These are phyloP conservation scores for Mytilinidion resinicola DNA, from an alignment of 495 filamentous ascomycete genomes.

Conservation along the genomic window DNA sequence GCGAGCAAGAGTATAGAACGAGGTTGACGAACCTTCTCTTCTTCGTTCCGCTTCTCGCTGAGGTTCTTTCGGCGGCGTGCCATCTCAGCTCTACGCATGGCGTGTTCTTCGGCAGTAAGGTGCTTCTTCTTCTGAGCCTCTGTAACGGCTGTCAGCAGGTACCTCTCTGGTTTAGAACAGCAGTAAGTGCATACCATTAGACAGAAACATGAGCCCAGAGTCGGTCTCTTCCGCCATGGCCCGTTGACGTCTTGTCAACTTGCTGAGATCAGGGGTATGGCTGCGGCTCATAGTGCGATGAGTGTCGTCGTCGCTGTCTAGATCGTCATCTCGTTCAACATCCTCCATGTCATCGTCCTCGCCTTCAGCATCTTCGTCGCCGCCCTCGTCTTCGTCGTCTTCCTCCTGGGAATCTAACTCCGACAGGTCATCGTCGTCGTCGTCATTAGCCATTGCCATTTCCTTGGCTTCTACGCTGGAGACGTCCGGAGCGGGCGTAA, in stretches of 20 bases:
- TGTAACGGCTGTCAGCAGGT: constrained; percentile 33
- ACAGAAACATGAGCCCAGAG: constrained; percentile 73
- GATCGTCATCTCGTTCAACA: constrained; percentile 50
- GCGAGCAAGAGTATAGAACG: background rate
- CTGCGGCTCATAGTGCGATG: constrained; percentile 50
- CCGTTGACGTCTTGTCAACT: constrained; percentile 82
- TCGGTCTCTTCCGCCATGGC: constrained; percentile 59
- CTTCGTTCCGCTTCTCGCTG: constrained; percentile 96
- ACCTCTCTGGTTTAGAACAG: background rate
- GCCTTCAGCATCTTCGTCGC: constrained; percentile 49
- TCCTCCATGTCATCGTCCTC: constrained; percentile 42
- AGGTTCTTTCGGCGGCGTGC: constrained; percentile 88
- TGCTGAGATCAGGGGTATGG: constrained; percentile 72
- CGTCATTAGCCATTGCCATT: constrained; percentile 49
- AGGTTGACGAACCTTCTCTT: constrained; percentile 74
- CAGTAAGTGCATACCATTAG: constrained; percentile 55
- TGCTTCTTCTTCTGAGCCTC: constrained; percentile 91
- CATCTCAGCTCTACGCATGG: constrained; percentile 95
- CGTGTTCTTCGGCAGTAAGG: constrained; percentile 87
- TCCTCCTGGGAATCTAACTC: constrained; percentile 37
- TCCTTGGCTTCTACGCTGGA: constrained; percentile 54
- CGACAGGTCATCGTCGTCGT: constrained; percentile 41
- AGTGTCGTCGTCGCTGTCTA: constrained; percentile 58
- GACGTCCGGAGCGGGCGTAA: constrained; percentile 37
- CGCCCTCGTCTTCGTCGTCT: constrained; percentile 54